A percentile compares a stretch with the other conserved stretches of the same genome.
Evolutionary conservation across 176 grass and related monocot genomes (phyloP).

Genomic region (Paspalum vaginatum): DNA sequence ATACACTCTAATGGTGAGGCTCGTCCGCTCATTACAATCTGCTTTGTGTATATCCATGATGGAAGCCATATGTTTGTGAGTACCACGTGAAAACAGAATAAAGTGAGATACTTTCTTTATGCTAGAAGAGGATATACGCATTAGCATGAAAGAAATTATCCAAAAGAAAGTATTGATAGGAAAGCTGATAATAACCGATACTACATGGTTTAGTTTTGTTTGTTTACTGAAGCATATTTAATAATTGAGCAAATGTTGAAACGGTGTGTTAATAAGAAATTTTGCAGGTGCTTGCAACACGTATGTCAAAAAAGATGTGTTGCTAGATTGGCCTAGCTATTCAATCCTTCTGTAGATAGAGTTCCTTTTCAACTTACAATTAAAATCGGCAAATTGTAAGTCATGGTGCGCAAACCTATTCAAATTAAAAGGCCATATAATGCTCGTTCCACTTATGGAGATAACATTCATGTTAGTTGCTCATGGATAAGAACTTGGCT

Average conservation of each 20-base stretch:
- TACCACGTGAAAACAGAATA: neutral
- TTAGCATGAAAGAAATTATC: neutral
- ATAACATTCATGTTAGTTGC: neutral
- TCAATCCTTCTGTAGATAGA: neutral
- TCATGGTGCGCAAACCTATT: neutral
- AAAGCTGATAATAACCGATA: neutral
- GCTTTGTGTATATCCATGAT: too few species aligned
- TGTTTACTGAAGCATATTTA: too few species aligned
- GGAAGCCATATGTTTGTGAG: neutral
- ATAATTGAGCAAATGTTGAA: neutral
- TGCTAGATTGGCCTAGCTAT: neutral
- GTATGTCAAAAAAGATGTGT: neutral
- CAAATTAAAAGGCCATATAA: slow-evolving; percentile 18
- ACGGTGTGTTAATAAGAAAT: neutral
- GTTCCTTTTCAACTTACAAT: neutral
- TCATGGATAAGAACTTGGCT: slow-evolving; percentile 29
- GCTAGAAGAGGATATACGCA: neutral
- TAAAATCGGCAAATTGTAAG: neutral
- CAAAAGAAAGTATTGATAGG: neutral
- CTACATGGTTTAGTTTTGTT: neutral
- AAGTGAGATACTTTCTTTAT: neutral
- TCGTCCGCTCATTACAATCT: too few species aligned
- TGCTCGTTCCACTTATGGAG: slow-evolving; percentile 22
- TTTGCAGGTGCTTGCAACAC: neutral
- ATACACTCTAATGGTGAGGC: too few species aligned